A percentile compares a stretch with the other conserved stretches of the same genome.
phyloP scores from a whole-genome alignment of 148 eudicot species.

The Pouteria glomerata region DNA sequence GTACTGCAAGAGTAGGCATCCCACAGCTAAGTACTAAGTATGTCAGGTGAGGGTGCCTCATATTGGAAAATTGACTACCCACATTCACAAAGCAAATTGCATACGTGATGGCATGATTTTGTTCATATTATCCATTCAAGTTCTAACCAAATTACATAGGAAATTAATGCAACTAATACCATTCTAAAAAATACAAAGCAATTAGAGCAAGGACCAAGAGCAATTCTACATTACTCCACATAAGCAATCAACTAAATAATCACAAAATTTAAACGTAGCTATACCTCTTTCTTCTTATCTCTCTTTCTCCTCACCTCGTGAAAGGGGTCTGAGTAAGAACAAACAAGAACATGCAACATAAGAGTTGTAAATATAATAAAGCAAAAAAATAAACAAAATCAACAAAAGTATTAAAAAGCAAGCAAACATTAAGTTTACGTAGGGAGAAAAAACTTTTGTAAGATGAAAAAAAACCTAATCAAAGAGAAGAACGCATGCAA shows the following conservation, averaged over 20 bases:
- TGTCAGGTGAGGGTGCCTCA: too few relatives aligned
- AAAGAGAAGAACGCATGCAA: too few relatives aligned
- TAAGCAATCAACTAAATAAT: neutral
- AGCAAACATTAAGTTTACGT: too few relatives aligned
- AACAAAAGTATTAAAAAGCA: too few relatives aligned
- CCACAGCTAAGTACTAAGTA: too few relatives aligned
- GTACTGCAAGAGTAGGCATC: too few relatives aligned
- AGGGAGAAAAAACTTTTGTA: too few relatives aligned
- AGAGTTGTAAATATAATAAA: too few relatives aligned
- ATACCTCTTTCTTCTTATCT: slow-evolving; percentile 84
- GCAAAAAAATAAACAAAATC: too few relatives aligned
- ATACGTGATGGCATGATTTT: neutral
- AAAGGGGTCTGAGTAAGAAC: slow-evolving; percentile 64
- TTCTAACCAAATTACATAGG: neutral
- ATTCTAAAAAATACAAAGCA: neutral
- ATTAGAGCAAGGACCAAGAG: neutral
- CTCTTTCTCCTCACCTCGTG: slow-evolving; percentile 84
- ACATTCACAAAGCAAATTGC: too few relatives aligned
- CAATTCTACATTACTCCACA: neutral
- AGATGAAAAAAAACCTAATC: too few relatives aligned
- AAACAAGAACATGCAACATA: neutral
- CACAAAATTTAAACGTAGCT: neutral
- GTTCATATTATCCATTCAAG: neutral
- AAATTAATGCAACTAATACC: neutral
- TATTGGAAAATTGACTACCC: too few relatives aligned